Conservation (phyloP, 352 stramenopile genomes). For the Thraustotheca clavata region DNA sequence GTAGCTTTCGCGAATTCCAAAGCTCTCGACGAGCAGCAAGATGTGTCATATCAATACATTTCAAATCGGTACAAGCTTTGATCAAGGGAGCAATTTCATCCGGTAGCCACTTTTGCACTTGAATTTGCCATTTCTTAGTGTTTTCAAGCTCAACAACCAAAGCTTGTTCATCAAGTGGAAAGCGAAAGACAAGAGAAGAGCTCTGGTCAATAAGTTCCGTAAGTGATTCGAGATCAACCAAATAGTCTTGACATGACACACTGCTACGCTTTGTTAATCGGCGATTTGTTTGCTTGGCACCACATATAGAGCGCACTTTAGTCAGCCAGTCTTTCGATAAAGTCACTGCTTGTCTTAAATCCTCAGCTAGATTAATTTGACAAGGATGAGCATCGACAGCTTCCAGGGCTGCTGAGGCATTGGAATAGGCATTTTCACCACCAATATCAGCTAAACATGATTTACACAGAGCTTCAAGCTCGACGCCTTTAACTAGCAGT, state of each 20-base stretch:
- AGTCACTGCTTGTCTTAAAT: slow-evolving; percentile 46
- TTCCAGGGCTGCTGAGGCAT: slow-evolving; percentile 52
- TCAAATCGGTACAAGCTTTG: slow-evolving; percentile 35
- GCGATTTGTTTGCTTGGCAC: not conserved
- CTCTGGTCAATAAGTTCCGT: slow-evolving; percentile 48
- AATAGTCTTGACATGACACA: slow-evolving; percentile 27
- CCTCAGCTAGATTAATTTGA: slow-evolving; percentile 56
- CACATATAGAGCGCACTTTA: slow-evolving; percentile 36
- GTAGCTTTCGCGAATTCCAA: not conserved
- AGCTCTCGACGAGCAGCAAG: not conserved
- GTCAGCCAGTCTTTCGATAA: slow-evolving; percentile 55
- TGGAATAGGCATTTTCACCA: slow-evolving; percentile 33
- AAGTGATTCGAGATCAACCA: slow-evolving; percentile 52
- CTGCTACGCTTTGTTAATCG: slow-evolving; percentile 10
- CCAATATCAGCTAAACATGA: slow-evolving; percentile 9
- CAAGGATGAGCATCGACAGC: slow-evolving; percentile 59
- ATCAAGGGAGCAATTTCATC: slow-evolving; percentile 32
- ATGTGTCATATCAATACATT: slow-evolving; percentile 21
- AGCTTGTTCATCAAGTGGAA: slow-evolving; percentile 69
- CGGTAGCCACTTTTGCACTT: slow-evolving; percentile 45
- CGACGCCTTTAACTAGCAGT: slow-evolving; percentile 35
- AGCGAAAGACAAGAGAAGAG: slow-evolving; percentile 48
- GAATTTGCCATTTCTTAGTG: slow-evolving; percentile 48
- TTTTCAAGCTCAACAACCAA: slow-evolving; percentile 66
- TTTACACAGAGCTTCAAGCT: slow-evolving; percentile 14